Evolutionary conservation across 805 yeast species (phyloP).

Genomic region (Candida namnaoensis): DNA sequence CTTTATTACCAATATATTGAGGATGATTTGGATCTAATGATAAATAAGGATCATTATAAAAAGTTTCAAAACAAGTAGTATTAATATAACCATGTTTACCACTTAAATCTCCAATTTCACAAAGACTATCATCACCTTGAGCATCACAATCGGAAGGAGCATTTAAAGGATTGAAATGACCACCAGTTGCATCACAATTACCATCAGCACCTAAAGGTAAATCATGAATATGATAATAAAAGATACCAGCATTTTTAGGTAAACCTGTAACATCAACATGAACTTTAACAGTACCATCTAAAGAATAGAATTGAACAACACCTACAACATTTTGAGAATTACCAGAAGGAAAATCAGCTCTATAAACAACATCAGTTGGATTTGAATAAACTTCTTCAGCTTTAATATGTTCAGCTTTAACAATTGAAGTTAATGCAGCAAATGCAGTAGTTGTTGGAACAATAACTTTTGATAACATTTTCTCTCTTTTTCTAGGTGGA

Average conservation of each 20-base stretch:
- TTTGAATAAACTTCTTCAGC: constrained; percentile 10
- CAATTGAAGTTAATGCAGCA: constrained; percentile 2
- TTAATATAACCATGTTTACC: constrained; percentile 73
- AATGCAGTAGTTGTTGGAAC: neutral
- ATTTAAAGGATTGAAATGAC: constrained; percentile 56
- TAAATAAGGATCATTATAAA: constrained; percentile 56
- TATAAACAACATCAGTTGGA: constrained; percentile 17
- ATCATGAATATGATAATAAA: constrained; percentile 62
- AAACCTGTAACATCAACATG: constrained; percentile 65
- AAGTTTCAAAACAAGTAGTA: constrained; percentile 58
- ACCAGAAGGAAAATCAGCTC: constrained; percentile 21
- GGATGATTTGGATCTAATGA: constrained; percentile 48
- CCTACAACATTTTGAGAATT: constrained; percentile 33
- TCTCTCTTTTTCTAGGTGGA: too few relatives aligned
- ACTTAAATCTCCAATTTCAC: constrained; percentile 69
- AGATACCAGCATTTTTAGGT: constrained; percentile 61
- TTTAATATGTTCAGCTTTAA: constrained; percentile 3
- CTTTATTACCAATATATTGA: constrained; percentile 50
- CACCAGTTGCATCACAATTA: constrained; percentile 46
- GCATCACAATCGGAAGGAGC: constrained; percentile 46
- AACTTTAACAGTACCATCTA: constrained; percentile 53
- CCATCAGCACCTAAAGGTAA: constrained; percentile 39
- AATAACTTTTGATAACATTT: neutral
- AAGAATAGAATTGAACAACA: constrained; percentile 48
- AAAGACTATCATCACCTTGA: constrained; percentile 41